These are phyloP conservation scores for Bertia moriformis DNA, from an alignment of 2,329 filamentous ascomycete species.

Conservation along the genomic window DNA sequence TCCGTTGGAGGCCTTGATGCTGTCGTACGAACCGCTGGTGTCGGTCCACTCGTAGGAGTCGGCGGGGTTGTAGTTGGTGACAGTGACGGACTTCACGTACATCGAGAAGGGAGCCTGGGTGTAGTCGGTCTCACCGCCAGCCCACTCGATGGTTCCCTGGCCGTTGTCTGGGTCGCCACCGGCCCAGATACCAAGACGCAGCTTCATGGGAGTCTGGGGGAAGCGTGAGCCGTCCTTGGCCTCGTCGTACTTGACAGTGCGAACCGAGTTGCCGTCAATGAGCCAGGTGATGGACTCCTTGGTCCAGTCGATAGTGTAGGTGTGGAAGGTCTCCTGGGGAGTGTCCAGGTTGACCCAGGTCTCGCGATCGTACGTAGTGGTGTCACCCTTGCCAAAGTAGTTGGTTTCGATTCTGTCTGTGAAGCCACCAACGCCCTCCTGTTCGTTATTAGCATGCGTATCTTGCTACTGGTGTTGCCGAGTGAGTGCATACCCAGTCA, in stretches of 20 bases:
- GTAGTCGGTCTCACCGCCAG: conserved; percentile 56
- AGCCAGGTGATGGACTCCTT: conserved; percentile 50
- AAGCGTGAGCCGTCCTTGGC: conserved; percentile 48
- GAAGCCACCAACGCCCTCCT: conserved; percentile 62
- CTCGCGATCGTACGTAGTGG: conserved; percentile 46
- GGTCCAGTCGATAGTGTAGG: conserved; percentile 66
- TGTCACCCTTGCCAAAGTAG: conserved; percentile 64
- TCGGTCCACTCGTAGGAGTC: conserved; percentile 54
- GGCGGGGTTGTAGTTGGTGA: conserved; percentile 45
- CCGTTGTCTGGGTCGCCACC: conserved; percentile 40
- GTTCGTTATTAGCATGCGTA: not conserved
- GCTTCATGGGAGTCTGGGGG: conserved; percentile 64
- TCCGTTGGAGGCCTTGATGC: conserved; percentile 30
- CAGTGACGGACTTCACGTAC: conserved; percentile 46
- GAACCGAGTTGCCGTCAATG: conserved; percentile 53
- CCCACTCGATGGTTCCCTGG: conserved; percentile 50
- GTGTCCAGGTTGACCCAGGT: conserved; percentile 38
- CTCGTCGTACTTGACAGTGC: conserved; percentile 45
- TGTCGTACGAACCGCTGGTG: conserved; percentile 42
- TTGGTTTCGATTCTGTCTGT: conserved; percentile 51
- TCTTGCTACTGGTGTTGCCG: not conserved
- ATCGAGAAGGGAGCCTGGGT: conserved; percentile 54
- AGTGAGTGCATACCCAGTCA: conserved; percentile 41
- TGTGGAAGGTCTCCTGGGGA: conserved; percentile 50
- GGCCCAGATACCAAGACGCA: conserved; percentile 55